These are phyloP conservation scores for Chlorella sp. DNA, from an alignment of 139 green algal genomes.

Conservation along the genomic window DNA sequence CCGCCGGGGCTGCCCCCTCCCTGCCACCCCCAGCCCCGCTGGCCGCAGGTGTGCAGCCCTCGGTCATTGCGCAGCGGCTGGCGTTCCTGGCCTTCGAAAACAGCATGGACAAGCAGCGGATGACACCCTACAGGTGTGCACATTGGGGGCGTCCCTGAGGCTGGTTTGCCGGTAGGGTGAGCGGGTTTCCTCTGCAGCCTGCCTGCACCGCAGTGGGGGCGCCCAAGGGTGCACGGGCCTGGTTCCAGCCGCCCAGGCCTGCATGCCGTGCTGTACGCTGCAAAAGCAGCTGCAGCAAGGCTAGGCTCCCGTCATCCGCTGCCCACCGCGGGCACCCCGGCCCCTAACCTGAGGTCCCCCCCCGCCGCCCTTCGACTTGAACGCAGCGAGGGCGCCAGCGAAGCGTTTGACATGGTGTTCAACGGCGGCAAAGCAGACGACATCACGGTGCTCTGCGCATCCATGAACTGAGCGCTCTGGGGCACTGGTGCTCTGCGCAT, in stretches of 20 bases:
- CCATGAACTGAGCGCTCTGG: background rate
- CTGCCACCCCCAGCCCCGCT: background rate
- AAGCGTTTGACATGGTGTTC: conserved; percentile 94
- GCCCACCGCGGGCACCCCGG: background rate
- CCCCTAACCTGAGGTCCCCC: background rate
- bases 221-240: background rate
- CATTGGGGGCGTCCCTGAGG: background rate
- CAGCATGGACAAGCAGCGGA: conserved; percentile 68
- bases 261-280: background rate
- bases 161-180: background rate
- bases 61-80: conserved; percentile 60
- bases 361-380: too few relatives aligned
- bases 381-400: conserved; percentile 64
- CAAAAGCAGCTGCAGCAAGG: background rate
- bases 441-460: conserved; percentile 73
- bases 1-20: background rate
- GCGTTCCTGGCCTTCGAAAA: conserved; percentile 72
- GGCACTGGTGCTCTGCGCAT: conserved; percentile 56
- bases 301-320: background rate
- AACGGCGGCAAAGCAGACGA: conserved; percentile 84
- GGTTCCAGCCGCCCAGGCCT: background rate
- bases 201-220: background rate
- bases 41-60: conserved; percentile 27
- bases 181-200: background rate
- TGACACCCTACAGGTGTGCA: conserved; percentile 81